Percentiles rank a stretch among this genome's conserved stretches.
Evolutionary conservation across 2,329 filamentous ascomycete genomes (phyloP).

Genomic region (Colletotrichum sp.): DNA sequence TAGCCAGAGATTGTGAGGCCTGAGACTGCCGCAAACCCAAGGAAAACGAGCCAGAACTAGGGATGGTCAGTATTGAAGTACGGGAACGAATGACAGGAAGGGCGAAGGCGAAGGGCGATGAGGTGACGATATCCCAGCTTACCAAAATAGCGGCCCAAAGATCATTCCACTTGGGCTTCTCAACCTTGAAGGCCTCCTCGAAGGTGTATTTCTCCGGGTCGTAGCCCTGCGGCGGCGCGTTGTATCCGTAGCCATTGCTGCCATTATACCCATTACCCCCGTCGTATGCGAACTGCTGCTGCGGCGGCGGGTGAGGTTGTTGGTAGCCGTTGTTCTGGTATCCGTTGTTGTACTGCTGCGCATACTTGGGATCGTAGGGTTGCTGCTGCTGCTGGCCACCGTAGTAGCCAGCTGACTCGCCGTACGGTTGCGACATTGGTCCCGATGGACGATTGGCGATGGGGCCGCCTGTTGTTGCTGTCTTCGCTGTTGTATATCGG

Average conservation of each 20-base stretch:
- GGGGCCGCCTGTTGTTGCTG: not conserved
- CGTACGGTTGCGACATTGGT: conserved; percentile 20
- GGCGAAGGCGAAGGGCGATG: not conserved
- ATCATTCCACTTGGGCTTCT: conserved; percentile 88
- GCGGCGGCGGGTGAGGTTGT: conserved; percentile 27
- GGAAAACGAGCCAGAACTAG: conserved; percentile 72
- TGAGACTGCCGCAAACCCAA: conserved; percentile 78
- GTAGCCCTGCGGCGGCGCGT: conserved; percentile 35
- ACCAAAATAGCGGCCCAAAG: conserved; percentile 85
- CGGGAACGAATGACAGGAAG: no score
- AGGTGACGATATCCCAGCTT: conserved; percentile 20
- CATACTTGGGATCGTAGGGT: conserved; percentile 31
- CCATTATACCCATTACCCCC: not conserved
- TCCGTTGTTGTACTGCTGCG: conserved; percentile 26
- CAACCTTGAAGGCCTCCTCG: conserved; percentile 81
- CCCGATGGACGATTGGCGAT: not conserved
- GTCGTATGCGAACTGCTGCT: conserved; percentile 13
- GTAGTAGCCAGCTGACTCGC: conserved; percentile 18
- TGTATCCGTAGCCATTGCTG: conserved; percentile 37
- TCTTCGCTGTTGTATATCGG: not conserved
- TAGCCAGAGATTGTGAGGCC: conserved; percentile 80
- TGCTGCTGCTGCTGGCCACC: conserved; percentile 22
- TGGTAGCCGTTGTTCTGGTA: conserved; percentile 28
- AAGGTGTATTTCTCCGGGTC: conserved; percentile 64
- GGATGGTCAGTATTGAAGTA: not conserved